Base-by-base conservation (phyloP, 306 rosid genomes). In the Betula pendula region DNA sequence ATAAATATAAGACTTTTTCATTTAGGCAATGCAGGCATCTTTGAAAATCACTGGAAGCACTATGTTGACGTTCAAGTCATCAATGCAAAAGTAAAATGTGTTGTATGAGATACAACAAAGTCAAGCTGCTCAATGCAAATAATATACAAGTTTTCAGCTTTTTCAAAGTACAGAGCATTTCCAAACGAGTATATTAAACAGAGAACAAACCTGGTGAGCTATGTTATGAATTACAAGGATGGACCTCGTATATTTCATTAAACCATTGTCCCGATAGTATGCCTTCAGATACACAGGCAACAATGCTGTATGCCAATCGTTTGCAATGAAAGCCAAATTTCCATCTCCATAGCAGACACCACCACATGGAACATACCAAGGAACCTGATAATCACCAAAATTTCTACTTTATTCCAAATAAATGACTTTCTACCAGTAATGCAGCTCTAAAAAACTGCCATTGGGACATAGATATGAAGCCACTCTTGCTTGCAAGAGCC, bases 291-390 rank as follows among this genome's bases (percentile, higher is more conserved):
- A 96, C 74, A 92, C 97, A 2, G 99, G 99, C 48, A 96, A 85
- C 88, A 96, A 78, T 42, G 99, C 96, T 48, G 98, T 89, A 82
- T 96, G 98, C 99, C 99, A 96, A 82, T 96, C 99, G 84, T 96
- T 96, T 73, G 94, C 97, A 65, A 96, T 89, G 81, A 91, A 96
- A 72, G 53, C 99, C 88, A 96, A 84, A 90, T 96, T 96, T 73
- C 97, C 99, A 84, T 96, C 99, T 80, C 99, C 99, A 84, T 96
- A 96, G 89, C 96, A 89, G 75, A 82, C 72, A 43, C 98, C 99
- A 33, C 99, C 99, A 67, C 99, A 96, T 22, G 98, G 99, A 74
- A 92, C 94, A 81, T 89, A 33, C 99, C 99, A 96, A 60, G 97
- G 97, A 79, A 91, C 96, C 99, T 96, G 92, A 77, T 78, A 76